phyloP scores from a whole-genome alignment of 148 eudicot species.

The Camellia granthamiana region DNA sequence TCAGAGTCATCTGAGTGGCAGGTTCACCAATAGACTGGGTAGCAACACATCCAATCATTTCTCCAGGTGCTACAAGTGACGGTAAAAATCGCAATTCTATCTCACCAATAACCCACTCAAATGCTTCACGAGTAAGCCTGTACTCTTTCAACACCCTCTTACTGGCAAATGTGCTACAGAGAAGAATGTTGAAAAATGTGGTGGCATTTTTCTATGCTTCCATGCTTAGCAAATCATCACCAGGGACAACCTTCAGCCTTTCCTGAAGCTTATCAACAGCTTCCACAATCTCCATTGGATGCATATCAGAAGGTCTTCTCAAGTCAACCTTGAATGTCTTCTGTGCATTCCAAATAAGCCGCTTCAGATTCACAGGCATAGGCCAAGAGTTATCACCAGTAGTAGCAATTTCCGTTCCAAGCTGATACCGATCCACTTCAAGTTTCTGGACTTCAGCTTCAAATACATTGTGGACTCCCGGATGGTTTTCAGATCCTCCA shows the following conservation, averaged over 20 bases:
- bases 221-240: conserved; percentile 83
- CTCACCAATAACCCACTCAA: conserved; percentile 98
- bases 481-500: conserved; percentile 86
- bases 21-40: conserved; percentile 99
- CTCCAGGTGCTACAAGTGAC: conserved; percentile 97
- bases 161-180: conserved; percentile 91
- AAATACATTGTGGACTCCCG: conserved; percentile 90
- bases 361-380: conserved; percentile 85
- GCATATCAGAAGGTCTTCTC: conserved; percentile 89
- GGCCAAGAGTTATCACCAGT: conserved; percentile 96
- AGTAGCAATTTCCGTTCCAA: conserved; percentile 91
- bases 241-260: conserved; percentile 87
- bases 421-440: conserved; percentile 77
- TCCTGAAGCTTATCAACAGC: conserved; percentile 98
- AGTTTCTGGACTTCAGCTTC: conserved; percentile 95
- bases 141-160: conserved; percentile 90
- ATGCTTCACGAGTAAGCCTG: conserved; percentile 87
- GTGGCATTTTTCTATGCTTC: conserved; percentile 99
- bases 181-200: conserved; percentile 85
- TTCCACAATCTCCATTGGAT: conserved; percentile 96
- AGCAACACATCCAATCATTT: conserved; percentile 99
- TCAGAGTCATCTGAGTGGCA: conserved; percentile 98
- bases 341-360: conserved; percentile 89
- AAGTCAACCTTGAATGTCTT: conserved; percentile 88
- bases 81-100: conserved; percentile 92